A percentile compares a stretch with the other conserved stretches of the same genome.
phyloP scores from a whole-genome alignment of 768 basidiomycete species.

The Tricholoma bakamatsutake region DNA sequence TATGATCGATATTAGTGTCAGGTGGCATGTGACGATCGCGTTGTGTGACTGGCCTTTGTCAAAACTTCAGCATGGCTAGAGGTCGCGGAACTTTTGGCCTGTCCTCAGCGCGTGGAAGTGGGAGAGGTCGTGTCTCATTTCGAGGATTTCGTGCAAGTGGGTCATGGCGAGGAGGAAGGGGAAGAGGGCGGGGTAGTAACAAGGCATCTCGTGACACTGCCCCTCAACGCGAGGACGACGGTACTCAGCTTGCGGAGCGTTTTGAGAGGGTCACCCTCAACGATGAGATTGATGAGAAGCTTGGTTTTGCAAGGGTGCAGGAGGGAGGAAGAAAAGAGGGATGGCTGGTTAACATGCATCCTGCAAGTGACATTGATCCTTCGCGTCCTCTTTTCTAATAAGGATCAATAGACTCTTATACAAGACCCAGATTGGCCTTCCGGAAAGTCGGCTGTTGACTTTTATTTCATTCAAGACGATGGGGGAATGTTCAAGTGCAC shows the following conservation, averaged over 20 bases:
- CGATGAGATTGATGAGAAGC: slow-evolving; percentile 91
- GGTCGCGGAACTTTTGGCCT: slow-evolving; percentile 55
- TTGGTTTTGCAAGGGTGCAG: slow-evolving; percentile 80
- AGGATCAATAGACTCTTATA: slow-evolving; percentile 59
- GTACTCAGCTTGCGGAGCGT: slow-evolving; percentile 76
- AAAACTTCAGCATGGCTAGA: slow-evolving; percentile 35
- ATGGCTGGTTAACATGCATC: slow-evolving; percentile 99
- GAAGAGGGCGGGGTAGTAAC: slow-evolving; percentile 43
- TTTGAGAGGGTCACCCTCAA: slow-evolving; percentile 72
- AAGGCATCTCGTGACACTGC: slow-evolving; percentile 40
- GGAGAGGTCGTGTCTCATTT: slow-evolving; percentile 38
- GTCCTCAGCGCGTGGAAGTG: slow-evolving; percentile 42
- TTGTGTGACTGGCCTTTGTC: slow-evolving; percentile 1
- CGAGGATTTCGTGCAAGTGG: slow-evolving; percentile 40
- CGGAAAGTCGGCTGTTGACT: slow-evolving; percentile 90
- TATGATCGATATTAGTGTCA: too few species aligned
- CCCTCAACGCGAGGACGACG: slow-evolving; percentile 82
- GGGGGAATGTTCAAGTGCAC: slow-evolving; percentile 96
- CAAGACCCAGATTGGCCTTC: slow-evolving; percentile 81
- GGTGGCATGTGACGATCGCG: background rate
- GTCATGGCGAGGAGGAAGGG: slow-evolving; percentile 50
- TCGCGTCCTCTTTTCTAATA: background rate
- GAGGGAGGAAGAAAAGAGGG: slow-evolving; percentile 78
- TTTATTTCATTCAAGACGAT: slow-evolving; percentile 96
- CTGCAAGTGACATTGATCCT: slow-evolving; percentile 46